A percentile compares a stretch with the other conserved stretches of the same genome.
Evolutionary conservation across 1,284 basidiomycete species (phyloP).

Genomic region (Naganishia cerealis): DNA sequence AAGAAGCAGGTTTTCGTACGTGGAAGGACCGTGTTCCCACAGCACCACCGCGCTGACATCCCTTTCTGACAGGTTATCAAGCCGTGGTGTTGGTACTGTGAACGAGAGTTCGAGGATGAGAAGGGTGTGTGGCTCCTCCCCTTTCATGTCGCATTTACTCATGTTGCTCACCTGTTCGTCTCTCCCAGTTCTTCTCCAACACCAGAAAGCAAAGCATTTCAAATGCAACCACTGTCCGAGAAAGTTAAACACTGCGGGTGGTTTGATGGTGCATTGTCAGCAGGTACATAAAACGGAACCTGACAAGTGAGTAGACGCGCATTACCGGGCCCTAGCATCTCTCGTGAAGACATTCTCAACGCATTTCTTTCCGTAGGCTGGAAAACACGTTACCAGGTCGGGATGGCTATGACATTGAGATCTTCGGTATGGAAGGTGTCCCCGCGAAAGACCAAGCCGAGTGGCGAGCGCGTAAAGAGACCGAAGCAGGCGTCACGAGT

Average conservation of each 20-base stretch:
- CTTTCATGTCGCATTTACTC: background rate
- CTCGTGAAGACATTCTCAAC: conserved; percentile 56
- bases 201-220: conserved; percentile 99
- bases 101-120: conserved; percentile 96
- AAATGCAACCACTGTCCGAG: conserved; percentile 94
- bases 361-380: conserved; percentile 61
- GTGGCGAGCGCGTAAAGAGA: conserved; percentile 90
- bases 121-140: conserved; percentile 63
- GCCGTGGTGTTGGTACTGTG: conserved; percentile 98
- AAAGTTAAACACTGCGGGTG: conserved; percentile 92
- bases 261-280: conserved; percentile 96
- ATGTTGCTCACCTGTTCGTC: background rate
- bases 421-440: conserved; percentile 99
- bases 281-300: conserved; percentile 98
- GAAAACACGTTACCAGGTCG: conserved; percentile 94
- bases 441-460: conserved; percentile 89
- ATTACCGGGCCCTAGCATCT: conserved; percentile 30
- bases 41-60: background rate
- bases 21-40: conserved; percentile 10
- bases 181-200: conserved; percentile 83
- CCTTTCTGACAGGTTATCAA: conserved; percentile 65
- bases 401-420: conserved; percentile 97
- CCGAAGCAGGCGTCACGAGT: conserved; percentile 79
- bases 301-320: conserved; percentile 71
- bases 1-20: conserved; percentile 51